Evolutionary conservation across 78 protist genomes (phyloP), one percentile per base, ranked within the genome.

Genomic region (Protostelium mycophagum): DNA sequence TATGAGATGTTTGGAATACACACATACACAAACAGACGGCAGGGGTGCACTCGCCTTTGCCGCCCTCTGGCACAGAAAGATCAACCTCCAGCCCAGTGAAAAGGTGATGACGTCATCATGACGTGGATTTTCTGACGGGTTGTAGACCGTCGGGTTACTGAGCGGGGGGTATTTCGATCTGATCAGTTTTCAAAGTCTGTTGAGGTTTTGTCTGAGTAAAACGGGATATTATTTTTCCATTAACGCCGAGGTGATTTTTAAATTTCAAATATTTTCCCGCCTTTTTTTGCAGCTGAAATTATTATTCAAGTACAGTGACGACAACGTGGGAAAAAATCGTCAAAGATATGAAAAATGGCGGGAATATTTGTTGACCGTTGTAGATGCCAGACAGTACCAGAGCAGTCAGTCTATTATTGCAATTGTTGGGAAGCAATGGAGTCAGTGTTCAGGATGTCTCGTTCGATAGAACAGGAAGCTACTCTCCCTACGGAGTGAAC

Each of bases 11-110:
- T 38, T 93, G 34, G 95, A 93, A 86, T 93, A 93, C 83, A 93
- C 95, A 28, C 95, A 90, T 38, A 93, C 95, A 0, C 28, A 88
- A 84, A 90, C 95, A 1, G 91, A 90, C 85, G 95, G 95, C 34
- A 93, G 89, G 16, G 95, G 95, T 63, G 63, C 95, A n/a, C 88
- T 93, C 38, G 92, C 91, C 73, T 84, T 93, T 83, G 95, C 93
- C 85, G 92, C 92, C 51, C 1, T 93, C 38, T 29, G 88, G 63
- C 86, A 89, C 37, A 91, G 95, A 83, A 87, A 90, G n/a, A 90
- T 93, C 34, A 83, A 38, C 35, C 34, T 88, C 36, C 34, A 63
- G 31, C 36, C 86, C 0, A 38, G 90, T 87, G 92, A 86, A 28
- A 93, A 93, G 88, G 86, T 93, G 10, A 85, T 1, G 5, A 51